Conservation (phyloP, 2,329 filamentous ascomycete genomes). For the Ceratocystis ficicola region DNA sequence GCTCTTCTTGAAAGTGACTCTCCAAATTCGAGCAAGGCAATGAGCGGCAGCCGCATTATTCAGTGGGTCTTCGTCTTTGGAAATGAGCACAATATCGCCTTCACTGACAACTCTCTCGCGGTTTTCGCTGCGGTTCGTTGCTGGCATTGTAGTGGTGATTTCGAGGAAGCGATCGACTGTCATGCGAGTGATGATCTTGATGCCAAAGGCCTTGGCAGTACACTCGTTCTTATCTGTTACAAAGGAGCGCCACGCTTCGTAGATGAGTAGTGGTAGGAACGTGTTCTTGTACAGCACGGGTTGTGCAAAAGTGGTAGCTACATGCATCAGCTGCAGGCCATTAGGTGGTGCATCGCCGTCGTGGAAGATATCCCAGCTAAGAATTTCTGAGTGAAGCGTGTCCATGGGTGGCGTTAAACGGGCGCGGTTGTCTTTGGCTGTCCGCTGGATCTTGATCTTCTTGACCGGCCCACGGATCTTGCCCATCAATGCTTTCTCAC, state of each 20-base stretch:
- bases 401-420: conserved; percentile 83
- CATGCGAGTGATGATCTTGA: conserved; percentile 77
- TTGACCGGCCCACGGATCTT: conserved; percentile 62
- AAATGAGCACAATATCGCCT: conserved; percentile 81
- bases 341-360: conserved; percentile 74
- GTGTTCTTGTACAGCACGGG: conserved; percentile 73
- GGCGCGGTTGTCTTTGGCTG: conserved; percentile 86
- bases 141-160: conserved; percentile 70
- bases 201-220: conserved; percentile 65
- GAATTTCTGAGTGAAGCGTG: conserved; percentile 68
- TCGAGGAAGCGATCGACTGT: conserved; percentile 90
- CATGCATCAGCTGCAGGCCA: conserved; percentile 58
- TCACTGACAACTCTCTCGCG: conserved; percentile 58
- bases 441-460: conserved; percentile 68
- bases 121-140: conserved; percentile 26
- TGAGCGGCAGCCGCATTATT: conserved; percentile 54
- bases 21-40: conserved; percentile 74
- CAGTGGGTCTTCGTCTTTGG: conserved; percentile 59
- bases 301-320: conserved; percentile 65
- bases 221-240: conserved; percentile 81
- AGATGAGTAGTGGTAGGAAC: conserved; percentile 77
- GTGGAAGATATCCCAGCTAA: conserved; percentile 93
- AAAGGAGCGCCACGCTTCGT: conserved; percentile 93
- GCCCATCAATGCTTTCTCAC: conserved; percentile 39
- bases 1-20: conserved; percentile 68